phyloP scores from a whole-genome alignment of 2,329 filamentous ascomycete genomes.

The Neocucurbitaria cava region DNA sequence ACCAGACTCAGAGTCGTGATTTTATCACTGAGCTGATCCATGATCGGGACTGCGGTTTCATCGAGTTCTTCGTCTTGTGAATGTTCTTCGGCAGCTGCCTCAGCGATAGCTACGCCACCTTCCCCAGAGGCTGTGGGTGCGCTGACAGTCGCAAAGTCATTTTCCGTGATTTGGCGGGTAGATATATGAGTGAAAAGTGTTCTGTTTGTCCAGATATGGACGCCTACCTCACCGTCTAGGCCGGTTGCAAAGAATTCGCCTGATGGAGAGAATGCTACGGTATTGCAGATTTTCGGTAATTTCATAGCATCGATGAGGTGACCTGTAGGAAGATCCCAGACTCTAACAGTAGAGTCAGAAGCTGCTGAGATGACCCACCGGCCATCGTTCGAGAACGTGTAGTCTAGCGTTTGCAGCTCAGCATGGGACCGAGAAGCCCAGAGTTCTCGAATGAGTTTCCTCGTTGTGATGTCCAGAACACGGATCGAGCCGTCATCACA shows the following conservation, averaged over 20 bases:
- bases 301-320: conserved; percentile 93
- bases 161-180: conserved; percentile 82
- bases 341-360: conserved; percentile 77
- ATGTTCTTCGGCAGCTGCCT: conserved; percentile 72
- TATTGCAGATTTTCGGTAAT: conserved; percentile 78
- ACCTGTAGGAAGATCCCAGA: conserved; percentile 96
- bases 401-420: conserved; percentile 47
- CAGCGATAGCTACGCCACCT: conserved; percentile 75
- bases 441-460: conserved; percentile 89
- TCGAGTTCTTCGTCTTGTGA: conserved; percentile 53
- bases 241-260: conserved; percentile 95
- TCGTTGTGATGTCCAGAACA: conserved; percentile 88
- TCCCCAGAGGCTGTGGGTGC: conserved; percentile 83
- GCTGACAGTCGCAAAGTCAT: conserved; percentile 69
- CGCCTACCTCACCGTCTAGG: conserved; percentile 79
- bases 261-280: conserved; percentile 84
- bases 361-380: conserved; percentile 92
- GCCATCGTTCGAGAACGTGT: conserved; percentile 84
- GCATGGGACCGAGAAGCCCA: conserved; percentile 67
- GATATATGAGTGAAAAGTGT: conserved; percentile 88
- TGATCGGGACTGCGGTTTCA: conserved; percentile 52
- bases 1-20: conserved; percentile 90
- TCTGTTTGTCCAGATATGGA: conserved; percentile 97
- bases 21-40: conserved; percentile 81
- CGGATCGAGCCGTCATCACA: conserved; percentile 90